Conservation (phyloP, 75 land plant species). For the Pinus albicaulis region DNA sequence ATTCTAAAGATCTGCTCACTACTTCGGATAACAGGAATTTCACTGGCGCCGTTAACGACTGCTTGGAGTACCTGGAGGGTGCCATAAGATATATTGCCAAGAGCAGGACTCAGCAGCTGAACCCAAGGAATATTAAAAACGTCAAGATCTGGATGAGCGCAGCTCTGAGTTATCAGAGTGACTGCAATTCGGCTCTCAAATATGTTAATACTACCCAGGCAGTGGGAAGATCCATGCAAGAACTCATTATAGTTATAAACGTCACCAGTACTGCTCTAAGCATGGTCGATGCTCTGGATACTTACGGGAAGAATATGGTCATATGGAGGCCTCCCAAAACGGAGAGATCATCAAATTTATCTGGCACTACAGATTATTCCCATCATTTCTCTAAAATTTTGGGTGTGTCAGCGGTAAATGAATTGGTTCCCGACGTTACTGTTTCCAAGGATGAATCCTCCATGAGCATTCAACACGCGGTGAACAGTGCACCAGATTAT, state of each 20-base stretch:
- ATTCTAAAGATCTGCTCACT: neutral
- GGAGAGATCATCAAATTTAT: slow-evolving; percentile 15
- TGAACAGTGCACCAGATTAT: slow-evolving; percentile 39
- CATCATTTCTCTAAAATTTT: neutral
- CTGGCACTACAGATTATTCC: too few relatives aligned
- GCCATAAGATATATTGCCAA: slow-evolving; percentile 14
- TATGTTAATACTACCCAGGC: slow-evolving; percentile 19
- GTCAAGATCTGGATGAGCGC: slow-evolving; percentile 59
- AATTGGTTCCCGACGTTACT: slow-evolving; percentile 21
- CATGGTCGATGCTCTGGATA: slow-evolving; percentile 55
- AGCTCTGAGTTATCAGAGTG: slow-evolving; percentile 45
- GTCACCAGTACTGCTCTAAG: slow-evolving; percentile 65
- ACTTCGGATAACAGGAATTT: slow-evolving; percentile 14
- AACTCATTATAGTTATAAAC: slow-evolving; percentile 23
- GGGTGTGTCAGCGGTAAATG: slow-evolving; percentile 14
- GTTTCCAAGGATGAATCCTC: slow-evolving; percentile 37
- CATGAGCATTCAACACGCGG: slow-evolving; percentile 40
- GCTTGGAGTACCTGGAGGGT: slow-evolving; percentile 26
- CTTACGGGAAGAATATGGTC: slow-evolving; percentile 22
- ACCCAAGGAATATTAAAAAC: slow-evolving; percentile 25
- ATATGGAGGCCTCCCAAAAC: slow-evolving; percentile 49
- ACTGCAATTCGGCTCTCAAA: slow-evolving; percentile 52
- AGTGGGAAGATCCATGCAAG: neutral
- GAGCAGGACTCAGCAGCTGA: neutral
- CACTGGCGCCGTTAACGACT: slow-evolving; percentile 32